A percentile compares a stretch with the other conserved stretches of the same genome.
These are phyloP conservation scores for Boletus rex-veris DNA, from an alignment of 768 basidiomycete genomes.

Conservation along the genomic window DNA sequence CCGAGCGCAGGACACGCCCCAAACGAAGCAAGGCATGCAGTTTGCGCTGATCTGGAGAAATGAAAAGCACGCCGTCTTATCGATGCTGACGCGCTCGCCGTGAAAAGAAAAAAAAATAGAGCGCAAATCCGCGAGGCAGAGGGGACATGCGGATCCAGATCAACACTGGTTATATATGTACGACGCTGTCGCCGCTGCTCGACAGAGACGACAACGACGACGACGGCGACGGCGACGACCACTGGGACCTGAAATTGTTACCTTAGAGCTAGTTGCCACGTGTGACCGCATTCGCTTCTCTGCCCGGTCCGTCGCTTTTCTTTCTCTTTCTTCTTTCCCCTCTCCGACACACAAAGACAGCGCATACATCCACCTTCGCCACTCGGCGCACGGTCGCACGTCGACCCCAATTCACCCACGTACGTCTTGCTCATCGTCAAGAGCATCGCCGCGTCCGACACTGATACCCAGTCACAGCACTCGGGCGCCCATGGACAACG, in stretches of 20 bases:
- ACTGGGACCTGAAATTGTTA: too few relatives aligned
- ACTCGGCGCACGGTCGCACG: constrained; percentile 5
- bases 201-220: constrained; percentile 3
- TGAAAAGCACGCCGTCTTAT: constrained; percentile 31
- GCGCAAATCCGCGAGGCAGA: constrained; percentile 26
- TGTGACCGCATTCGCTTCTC: constrained; percentile 11
- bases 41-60: constrained; percentile 29
- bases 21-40: constrained; percentile 16
- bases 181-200: background rate
- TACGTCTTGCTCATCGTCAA: background rate
- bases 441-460: background rate
- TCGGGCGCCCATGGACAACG: constrained; percentile 30
- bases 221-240: background rate
- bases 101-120: constrained; percentile 13
- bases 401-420: background rate
- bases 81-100: constrained; percentile 16
- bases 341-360: constrained; percentile 3
- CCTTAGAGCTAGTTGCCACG: constrained; percentile 11
- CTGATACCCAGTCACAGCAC: constrained; percentile 3
- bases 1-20: constrained; percentile 19
- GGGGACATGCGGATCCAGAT: constrained; percentile 26
- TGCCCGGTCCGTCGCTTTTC: constrained; percentile 6
- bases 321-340: background rate
- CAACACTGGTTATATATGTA: constrained; percentile 13
- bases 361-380: constrained; percentile 12